phyloP scores from a whole-genome alignment of 2,329 filamentous ascomycete genomes.

The Penicillium sp. region DNA sequence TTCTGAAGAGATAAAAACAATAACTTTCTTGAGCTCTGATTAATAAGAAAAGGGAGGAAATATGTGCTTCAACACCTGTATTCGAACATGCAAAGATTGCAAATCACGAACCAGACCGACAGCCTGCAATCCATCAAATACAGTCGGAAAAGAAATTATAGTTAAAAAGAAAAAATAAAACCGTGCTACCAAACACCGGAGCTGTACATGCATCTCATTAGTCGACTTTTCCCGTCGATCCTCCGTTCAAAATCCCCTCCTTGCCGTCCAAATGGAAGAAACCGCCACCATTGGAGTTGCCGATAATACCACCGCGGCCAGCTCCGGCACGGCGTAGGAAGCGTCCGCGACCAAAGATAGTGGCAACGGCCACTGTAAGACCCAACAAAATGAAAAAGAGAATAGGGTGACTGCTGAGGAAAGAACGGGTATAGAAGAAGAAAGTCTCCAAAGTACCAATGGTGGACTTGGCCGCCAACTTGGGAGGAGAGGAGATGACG shows the following conservation, averaged over 20 bases:
- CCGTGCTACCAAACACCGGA: conserved; percentile 31
- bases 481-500: conserved; percentile 53
- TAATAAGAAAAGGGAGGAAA: conserved; percentile 11
- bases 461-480: conserved; percentile 54
- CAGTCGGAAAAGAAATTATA: conserved; percentile 29
- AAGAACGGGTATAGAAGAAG: conserved; percentile 51
- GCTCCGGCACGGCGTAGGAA: conserved; percentile 30
- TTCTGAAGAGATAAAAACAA: conserved; percentile 6
- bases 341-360: conserved; percentile 40
- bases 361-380: conserved; percentile 37
- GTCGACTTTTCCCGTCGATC: conserved; percentile 52
- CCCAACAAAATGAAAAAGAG: conserved; percentile 46
- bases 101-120: conserved; percentile 11
- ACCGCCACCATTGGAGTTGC: conserved; percentile 40
- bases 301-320: conserved; percentile 40
- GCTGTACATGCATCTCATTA: conserved; percentile 42
- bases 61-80: conserved; percentile 27
- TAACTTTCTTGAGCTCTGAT: neutral
- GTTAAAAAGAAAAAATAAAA: conserved; percentile 8
- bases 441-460: conserved; percentile 51
- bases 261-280: conserved; percentile 56
- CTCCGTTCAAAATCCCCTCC: conserved; percentile 50
- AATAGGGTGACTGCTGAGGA: conserved; percentile 49
- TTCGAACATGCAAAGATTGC: conserved; percentile 25
- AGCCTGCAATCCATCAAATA: conserved; percentile 28